Evolutionary conservation across 331 rosid species (phyloP).

Genomic region (Malus hybrid): DNA sequence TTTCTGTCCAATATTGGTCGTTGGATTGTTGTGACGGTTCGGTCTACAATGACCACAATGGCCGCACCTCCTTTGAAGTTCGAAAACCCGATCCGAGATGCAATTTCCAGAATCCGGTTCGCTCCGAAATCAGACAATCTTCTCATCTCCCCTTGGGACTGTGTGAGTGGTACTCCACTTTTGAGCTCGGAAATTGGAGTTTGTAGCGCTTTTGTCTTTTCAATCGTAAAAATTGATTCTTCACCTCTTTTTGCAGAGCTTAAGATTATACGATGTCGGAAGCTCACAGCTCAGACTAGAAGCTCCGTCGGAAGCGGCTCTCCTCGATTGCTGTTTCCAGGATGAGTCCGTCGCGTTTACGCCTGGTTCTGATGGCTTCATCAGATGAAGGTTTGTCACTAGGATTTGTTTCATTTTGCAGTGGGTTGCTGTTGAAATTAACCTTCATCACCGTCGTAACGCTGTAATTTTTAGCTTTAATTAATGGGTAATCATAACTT

Average conservation of each 20-base stretch:
- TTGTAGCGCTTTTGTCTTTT: background rate
- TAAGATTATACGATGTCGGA: constrained; percentile 59
- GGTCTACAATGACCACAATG: constrained; percentile 14
- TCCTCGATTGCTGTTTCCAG: constrained; percentile 74
- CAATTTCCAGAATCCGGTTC: constrained; percentile 52
- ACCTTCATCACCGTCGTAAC: background rate
- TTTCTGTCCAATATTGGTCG: background rate
- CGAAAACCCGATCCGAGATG: constrained; percentile 32
- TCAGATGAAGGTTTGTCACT: constrained; percentile 42
- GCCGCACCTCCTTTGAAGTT: constrained; percentile 18
- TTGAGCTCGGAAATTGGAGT: background rate
- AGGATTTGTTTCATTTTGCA: background rate
- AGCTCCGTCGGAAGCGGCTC: constrained; percentile 47
- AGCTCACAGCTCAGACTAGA: constrained; percentile 39
- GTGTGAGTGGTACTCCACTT: constrained; percentile 28
- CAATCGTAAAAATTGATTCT: background rate
- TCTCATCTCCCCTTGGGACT: constrained; percentile 81
- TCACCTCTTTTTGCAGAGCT: constrained; percentile 30
- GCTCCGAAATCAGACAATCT: constrained; percentile 59
- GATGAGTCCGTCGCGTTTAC: constrained; percentile 46
- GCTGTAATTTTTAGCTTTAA: background rate
- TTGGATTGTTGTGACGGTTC: background rate
- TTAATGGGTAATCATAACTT: background rate
- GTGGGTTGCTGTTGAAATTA: background rate
- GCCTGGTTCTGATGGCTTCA: constrained; percentile 57